phyloP scores from a whole-genome alignment of 1,139 yeast genomes.

The Wickerhamomyces sp. region DNA sequence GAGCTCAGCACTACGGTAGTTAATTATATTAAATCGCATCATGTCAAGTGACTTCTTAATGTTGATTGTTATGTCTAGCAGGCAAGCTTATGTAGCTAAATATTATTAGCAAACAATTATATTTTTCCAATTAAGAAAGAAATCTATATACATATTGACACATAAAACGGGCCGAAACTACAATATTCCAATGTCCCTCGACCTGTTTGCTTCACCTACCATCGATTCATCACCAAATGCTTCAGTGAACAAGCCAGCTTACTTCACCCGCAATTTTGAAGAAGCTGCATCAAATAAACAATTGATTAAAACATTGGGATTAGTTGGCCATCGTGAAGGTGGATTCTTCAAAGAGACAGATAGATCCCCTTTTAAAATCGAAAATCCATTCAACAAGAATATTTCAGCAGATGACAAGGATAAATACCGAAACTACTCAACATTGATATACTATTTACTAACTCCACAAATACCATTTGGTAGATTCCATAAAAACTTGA shows the following conservation, averaged over 20 bases:
- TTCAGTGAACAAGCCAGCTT: conserved; percentile 10
- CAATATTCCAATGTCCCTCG: no score
- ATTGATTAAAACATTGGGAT: conserved; percentile 28
- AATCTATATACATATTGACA: no score
- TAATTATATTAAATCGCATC: no score
- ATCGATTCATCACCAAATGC: conserved; percentile 8
- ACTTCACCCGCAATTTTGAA: conserved; percentile 9
- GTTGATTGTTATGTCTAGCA: no score
- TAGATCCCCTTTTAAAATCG: conserved; percentile 37
- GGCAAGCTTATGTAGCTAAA: no score
- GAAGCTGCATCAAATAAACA: conserved; percentile 18
- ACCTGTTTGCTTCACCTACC: conserved; percentile 9
- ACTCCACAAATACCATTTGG: conserved; percentile 44
- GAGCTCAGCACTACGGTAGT: no score
- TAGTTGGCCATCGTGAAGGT: conserved; percentile 42
- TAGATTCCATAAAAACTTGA: conserved; percentile 39
- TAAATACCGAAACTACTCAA: conserved; percentile 33
- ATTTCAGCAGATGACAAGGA: conserved; percentile 2
- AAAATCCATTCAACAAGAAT: conserved; percentile 24
- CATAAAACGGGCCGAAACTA: no score
- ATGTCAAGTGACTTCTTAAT: no score
- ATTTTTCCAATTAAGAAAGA: no score
- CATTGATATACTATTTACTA: conserved; percentile 43
- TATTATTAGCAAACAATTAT: no score
- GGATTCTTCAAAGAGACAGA: conserved; percentile 50